A percentile compares a stretch with the other conserved stretches of the same genome.
These are phyloP conservation scores for Annulohypoxylon maeteangense DNA, from an alignment of 495 filamentous ascomycete species.

Conservation along the genomic window DNA sequence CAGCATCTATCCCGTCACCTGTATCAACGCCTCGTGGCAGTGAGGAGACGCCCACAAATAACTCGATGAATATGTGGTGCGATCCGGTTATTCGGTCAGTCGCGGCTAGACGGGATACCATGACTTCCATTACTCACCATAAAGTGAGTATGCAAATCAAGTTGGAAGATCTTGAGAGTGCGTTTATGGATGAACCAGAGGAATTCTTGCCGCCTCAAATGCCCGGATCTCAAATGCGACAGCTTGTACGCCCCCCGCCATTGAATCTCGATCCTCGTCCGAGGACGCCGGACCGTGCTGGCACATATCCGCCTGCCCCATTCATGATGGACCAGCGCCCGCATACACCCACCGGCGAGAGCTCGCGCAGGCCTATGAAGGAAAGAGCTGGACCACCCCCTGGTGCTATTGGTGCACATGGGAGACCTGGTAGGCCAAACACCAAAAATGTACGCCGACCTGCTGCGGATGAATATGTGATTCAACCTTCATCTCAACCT, in stretches of 20 bases:
- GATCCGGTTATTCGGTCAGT: conserved; percentile 56
- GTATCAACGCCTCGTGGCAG: conserved; percentile 42
- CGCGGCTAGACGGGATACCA: conserved; percentile 55
- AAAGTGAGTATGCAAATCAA: conserved; percentile 57
- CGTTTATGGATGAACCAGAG: conserved; percentile 9
- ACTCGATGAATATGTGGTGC: conserved; percentile 24
- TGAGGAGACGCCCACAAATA: conserved; percentile 41
- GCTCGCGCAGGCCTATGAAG: conserved; percentile 17
- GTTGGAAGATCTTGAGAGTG: conserved; percentile 56
- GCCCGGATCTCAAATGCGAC: conserved; percentile 21
- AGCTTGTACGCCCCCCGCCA: conserved; percentile 40
- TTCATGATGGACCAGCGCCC: conserved; percentile 26
- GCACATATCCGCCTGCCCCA: conserved; percentile 36
- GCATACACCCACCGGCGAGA: conserved; percentile 30
- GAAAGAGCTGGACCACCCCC: conserved; percentile 29
- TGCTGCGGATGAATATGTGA: conserved; percentile 29
- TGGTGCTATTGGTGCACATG: conserved; percentile 29
- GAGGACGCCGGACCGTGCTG: conserved; percentile 34
- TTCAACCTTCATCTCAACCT: conserved; percentile 15
- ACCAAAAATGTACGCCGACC: conserved; percentile 30
- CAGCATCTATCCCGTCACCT: conserved; percentile 44
- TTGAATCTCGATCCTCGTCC: conserved; percentile 35
- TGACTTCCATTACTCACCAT: conserved; percentile 46
- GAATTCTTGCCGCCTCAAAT: conserved; percentile 25
- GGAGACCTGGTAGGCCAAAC: conserved; percentile 20